These are phyloP conservation scores for Blepharisma stoltei DNA, from an alignment of 73 alveolate species.

Conservation along the genomic window DNA sequence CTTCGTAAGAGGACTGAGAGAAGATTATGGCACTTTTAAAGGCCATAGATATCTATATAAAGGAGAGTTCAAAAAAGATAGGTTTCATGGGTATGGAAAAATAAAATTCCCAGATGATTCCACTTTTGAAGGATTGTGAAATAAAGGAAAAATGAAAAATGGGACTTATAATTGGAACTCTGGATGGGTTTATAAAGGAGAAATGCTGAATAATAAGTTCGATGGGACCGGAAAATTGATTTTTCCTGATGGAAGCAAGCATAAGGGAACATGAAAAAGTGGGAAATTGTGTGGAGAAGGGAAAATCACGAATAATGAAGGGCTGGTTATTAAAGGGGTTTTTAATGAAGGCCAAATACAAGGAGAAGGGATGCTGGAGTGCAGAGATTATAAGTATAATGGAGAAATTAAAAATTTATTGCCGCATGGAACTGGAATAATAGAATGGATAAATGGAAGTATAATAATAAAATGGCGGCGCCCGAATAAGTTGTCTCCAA, in stretches of 20 bases:
- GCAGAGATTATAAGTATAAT: neutral
- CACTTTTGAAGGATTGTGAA: conserved; percentile 34
- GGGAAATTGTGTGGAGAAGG: conserved; percentile 22
- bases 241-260: neutral
- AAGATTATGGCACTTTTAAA: conserved; percentile 11
- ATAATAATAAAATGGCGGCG: too few relatives aligned
- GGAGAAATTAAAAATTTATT: neutral
- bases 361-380: neutral
- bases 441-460: neutral
- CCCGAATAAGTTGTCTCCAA: too few relatives aligned
- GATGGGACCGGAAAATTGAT: conserved; percentile 5
- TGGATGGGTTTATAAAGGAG: conserved; percentile 5
- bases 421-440: neutral
- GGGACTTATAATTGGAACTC: neutral
- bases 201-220: neutral
- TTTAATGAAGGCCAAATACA: neutral
- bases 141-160: neutral
- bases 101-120: conserved; percentile 12
- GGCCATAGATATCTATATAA: conserved; percentile 17
- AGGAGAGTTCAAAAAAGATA: conserved; percentile 32
- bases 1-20: neutral
- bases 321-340: neutral
- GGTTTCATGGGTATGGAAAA: conserved; percentile 32
- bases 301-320: neutral
- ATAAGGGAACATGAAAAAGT: neutral